Conservation (phyloP, 805 yeast species). For the Metschnikowia bowlesiae region DNA sequence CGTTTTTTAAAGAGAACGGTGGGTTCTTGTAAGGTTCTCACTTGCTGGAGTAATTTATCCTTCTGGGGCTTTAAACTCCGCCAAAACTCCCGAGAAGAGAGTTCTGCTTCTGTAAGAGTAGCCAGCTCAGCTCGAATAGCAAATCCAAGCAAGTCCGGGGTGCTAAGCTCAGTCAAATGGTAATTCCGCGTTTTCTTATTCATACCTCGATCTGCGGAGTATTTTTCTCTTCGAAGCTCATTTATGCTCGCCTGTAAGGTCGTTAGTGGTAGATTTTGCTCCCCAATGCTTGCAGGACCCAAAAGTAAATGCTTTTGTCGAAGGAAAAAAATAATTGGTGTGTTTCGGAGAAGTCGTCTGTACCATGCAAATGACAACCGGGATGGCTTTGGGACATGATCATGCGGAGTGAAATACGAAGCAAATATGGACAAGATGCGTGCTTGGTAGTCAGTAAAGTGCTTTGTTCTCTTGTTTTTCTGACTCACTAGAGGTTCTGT, state of each 20-base stretch:
- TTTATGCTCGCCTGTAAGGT: constrained; percentile 14
- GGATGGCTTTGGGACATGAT: constrained; percentile 9
- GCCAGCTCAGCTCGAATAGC: constrained; percentile 16
- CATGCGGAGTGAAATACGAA: constrained; percentile 22
- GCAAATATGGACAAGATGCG: constrained; percentile 23
- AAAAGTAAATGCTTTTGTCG: constrained; percentile 26
- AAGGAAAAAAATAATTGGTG: constrained; percentile 30
- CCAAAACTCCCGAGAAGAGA: not conserved
- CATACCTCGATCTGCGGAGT: constrained; percentile 1
- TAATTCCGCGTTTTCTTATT: constrained; percentile 22
- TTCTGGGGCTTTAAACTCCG: not conserved
- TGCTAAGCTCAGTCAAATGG: constrained; percentile 28
- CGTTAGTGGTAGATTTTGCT: constrained; percentile 20
- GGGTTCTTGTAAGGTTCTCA: not conserved
- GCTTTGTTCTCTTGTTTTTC: constrained; percentile 11
- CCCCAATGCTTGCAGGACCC: constrained; percentile 21
- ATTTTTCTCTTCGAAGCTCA: constrained; percentile 7
- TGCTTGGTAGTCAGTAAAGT: constrained; percentile 23
- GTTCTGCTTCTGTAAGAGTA: not conserved
- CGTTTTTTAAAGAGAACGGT: not conserved
- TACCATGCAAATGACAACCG: constrained; percentile 29
- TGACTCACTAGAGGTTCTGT: constrained; percentile 9
- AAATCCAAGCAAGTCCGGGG: constrained; percentile 26
- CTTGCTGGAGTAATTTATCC: not conserved
- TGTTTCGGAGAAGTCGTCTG: constrained; percentile 20